Percentiles rank a stretch among this genome's conserved stretches.
These are phyloP conservation scores for Zalerion maritima DNA, from an alignment of 495 filamentous ascomycete species.

Conservation along the genomic window DNA sequence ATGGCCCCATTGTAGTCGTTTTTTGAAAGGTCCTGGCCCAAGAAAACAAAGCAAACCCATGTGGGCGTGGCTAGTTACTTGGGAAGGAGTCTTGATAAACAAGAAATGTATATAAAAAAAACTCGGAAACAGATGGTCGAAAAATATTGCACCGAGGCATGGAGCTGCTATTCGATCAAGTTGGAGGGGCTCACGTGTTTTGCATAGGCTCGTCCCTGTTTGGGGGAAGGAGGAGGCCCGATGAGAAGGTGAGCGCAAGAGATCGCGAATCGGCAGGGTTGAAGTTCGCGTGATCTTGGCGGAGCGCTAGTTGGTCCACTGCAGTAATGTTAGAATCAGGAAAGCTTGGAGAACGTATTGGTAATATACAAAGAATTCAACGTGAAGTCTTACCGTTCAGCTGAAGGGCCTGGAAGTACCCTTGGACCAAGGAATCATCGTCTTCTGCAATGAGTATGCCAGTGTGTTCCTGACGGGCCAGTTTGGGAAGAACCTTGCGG, in stretches of 20 bases:
- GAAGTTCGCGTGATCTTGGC: constrained; percentile 34
- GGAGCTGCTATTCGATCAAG: too few relatives aligned
- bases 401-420: constrained; percentile 48
- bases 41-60: too few relatives aligned
- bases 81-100: too few relatives aligned
- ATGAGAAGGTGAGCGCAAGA: constrained; percentile 50
- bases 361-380: constrained; percentile 10
- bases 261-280: constrained; percentile 51
- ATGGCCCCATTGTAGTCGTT: too few relatives aligned
- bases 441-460: constrained; percentile 40
- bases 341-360: constrained; percentile 10
- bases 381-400: constrained; percentile 41
- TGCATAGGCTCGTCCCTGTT: too few relatives aligned
- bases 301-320: constrained; percentile 24
- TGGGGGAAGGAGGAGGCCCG: constrained; percentile 39
- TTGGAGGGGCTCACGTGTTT: too few relatives aligned
- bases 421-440: constrained; percentile 32
- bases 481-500: constrained; percentile 53
- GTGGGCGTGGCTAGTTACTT: too few relatives aligned
- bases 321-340: constrained; percentile 5
- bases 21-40: too few relatives aligned
- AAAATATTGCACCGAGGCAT: too few relatives aligned
- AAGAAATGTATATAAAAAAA: too few relatives aligned
- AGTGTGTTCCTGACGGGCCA: constrained; percentile 32
- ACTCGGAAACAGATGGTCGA: too few relatives aligned